Percentiles rank a stretch among this genome's conserved stretches.
Conservation (phyloP, 495 filamentous ascomycete genomes). For the Pyrenula aspistea region DNA sequence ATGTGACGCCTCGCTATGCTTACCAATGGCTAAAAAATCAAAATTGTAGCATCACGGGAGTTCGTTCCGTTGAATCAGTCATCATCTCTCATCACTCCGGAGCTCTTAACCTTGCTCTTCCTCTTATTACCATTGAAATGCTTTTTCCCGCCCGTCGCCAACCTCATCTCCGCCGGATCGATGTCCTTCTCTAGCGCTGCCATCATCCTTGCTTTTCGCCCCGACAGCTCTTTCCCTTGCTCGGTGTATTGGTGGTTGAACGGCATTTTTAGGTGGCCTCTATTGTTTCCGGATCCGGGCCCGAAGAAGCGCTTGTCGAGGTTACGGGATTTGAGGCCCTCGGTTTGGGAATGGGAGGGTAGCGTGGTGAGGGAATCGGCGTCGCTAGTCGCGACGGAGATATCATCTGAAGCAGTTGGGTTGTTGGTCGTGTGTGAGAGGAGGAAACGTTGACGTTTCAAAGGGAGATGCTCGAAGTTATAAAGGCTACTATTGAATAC, state of each 20-base stretch:
- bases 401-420: constrained; percentile 26
- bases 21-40: too few relatives aligned
- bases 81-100: constrained; percentile 25
- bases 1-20: too few relatives aligned
- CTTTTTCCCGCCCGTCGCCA: constrained; percentile 64
- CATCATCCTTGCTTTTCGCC: constrained; percentile 76
- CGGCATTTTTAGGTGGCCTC: constrained; percentile 58
- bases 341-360: neutral
- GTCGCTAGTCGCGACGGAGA: constrained; percentile 26
- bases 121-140: constrained; percentile 84
- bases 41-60: too few relatives aligned
- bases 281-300: constrained; percentile 41
- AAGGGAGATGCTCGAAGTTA: constrained; percentile 63
- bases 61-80: too few relatives aligned
- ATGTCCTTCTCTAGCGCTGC: constrained; percentile 74
- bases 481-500: constrained; percentile 89
- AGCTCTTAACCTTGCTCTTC: constrained; percentile 44
- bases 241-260: constrained; percentile 82
- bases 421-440: constrained; percentile 29
- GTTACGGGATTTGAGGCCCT: constrained; percentile 57
- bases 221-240: constrained; percentile 69
- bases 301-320: constrained; percentile 86
- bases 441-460: constrained; percentile 53
- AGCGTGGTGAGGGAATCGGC: constrained; percentile 3
- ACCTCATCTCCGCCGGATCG: constrained; percentile 68